Evolutionary conservation across 2,329 filamentous ascomycete species (phyloP).

Genomic region (Cercospora sojina): DNA sequence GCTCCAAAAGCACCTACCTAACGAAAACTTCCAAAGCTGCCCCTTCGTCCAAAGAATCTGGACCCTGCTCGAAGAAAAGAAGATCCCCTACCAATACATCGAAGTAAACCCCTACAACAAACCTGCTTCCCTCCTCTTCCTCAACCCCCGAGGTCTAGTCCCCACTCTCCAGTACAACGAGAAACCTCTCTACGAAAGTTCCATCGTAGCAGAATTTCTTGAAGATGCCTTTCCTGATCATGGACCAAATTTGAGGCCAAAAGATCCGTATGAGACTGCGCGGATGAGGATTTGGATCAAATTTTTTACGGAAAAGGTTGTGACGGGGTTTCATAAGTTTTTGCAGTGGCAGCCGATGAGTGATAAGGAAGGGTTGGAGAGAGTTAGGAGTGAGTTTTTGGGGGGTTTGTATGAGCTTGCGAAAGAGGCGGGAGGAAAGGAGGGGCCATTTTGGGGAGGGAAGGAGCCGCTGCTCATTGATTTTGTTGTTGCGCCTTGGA

Average conservation of each 20-base stretch:
- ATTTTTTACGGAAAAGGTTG: slow-evolving; percentile 64
- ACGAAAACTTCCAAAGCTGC: too few species aligned
- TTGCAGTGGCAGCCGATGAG: slow-evolving; percentile 50
- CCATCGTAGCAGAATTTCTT: slow-evolving; percentile 71
- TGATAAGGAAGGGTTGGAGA: slow-evolving; percentile 43
- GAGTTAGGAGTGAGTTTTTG: slow-evolving; percentile 60
- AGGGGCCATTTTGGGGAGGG: slow-evolving; percentile 68
- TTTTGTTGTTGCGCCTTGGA: slow-evolving; percentile 69
- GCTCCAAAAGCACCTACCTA: background rate
- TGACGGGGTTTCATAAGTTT: slow-evolving; percentile 67
- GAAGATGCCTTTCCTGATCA: slow-evolving; percentile 65
- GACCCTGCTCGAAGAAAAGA: slow-evolving; percentile 72
- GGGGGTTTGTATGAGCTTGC: slow-evolving; percentile 60
- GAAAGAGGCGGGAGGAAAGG: slow-evolving; percentile 51
- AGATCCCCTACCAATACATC: slow-evolving; percentile 65
- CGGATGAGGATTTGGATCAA: slow-evolving; percentile 71
- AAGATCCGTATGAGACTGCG: slow-evolving; percentile 63
- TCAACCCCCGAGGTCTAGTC: slow-evolving; percentile 74
- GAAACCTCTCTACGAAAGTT: slow-evolving; percentile 70
- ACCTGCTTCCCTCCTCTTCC: slow-evolving; percentile 61
- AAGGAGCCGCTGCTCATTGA: slow-evolving; percentile 65
- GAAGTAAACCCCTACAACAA: slow-evolving; percentile 79
- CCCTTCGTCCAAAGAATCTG: slow-evolving; percentile 67
- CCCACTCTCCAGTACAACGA: slow-evolving; percentile 61
- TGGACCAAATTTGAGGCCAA: slow-evolving; percentile 56